Evolutionary conservation across 768 basidiomycete species (phyloP), one percentile per base, ranked within the genome.

Genomic region (Calocybe cyanea): DNA sequence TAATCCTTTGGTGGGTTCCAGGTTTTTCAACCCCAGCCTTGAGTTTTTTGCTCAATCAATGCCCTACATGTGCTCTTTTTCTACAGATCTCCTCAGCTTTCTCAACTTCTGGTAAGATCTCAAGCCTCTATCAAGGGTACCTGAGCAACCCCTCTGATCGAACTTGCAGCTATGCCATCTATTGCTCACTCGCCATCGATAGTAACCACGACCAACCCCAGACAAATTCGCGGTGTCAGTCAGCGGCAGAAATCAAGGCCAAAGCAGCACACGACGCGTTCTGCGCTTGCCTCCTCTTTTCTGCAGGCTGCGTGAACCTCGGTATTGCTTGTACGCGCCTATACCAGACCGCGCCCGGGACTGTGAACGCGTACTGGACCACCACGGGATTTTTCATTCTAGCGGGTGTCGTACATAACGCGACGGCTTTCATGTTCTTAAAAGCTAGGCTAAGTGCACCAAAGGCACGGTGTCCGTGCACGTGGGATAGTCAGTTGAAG

Each of bases 51-150:
- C 19, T 17, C 11, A 23, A 18, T 28, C 32, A 34, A 21, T 13
- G 14, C 18, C 14, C 21, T 7, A 18, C 11, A 38, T 38, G 14
- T 11, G 37, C 19, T n/a, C 36, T 32, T 7, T 42, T 33, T 50
- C 45, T 20, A 23, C 36, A 43, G 10, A 21, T 51, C 15, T 28
- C 40, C 19, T 28, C 25, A 28, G 25, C 25, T 28, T 58, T 18
- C 36, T 47, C 25, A 58, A 56, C 36, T 15, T 58, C 17, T 47
- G 43, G 57, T 50, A 20, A 48, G 57, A n/a, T n/a, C n/a, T 34
- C 28, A 11, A 28, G 34, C 34, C 17, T 7, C 17, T 18, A 7
- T 35, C n/a, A n/a, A 35, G 7, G 17, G 5, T 35, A 35, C 34
- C n/a, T 32, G 31, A 45, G 17, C 31, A 7, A 34, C 43, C 15